Evolutionary conservation across 306 rosid genomes (phyloP), one percentile per base, ranked within the genome.

Genomic region (Vigna radiata): DNA sequence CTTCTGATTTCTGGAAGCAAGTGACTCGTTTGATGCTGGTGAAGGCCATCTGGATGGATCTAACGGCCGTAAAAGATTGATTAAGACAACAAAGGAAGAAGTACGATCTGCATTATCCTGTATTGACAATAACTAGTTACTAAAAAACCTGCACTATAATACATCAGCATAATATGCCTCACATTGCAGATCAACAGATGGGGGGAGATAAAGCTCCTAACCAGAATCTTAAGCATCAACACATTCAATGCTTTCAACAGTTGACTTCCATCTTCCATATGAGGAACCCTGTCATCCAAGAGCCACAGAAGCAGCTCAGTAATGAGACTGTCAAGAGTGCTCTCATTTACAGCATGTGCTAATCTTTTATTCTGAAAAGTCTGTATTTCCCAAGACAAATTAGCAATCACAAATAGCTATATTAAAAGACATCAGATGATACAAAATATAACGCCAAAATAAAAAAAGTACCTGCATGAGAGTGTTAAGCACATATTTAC

Each of bases 21-120:
- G 86, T 23, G 98, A 86, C 86, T 96, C 99, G 84, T 93, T 90
- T 53, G 90, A 81, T 66, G 92, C 87, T 31, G 92, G 92, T 31
- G 97, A 91, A 78, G 96, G 98, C 99, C 99, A 96, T 82, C 99
- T 88, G 21, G 98, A 91, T 53, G 98, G 94, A 89, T 96, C 99
- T 72, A 96, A 73, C 1, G 99, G 99, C n/a, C 89, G 90, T 33
- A 96, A 85, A 44, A 91, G 96, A 81, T 91, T 92, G 70, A 96
- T 96, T 68, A 96, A 87, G 75, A 96, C 99, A 73, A 90, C 97
- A 82, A 96, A 92, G 64, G 99, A 96, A 29, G 98, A 93, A 53
- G 98, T 96, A 36, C 99, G 89, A 73, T 96, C 99, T 44, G 99
- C 99, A 82, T 93, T 96, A 84, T 96, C 99, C 99, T 96, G 96